Evolutionary conservation across 176 grass and related monocot genomes (phyloP).

Genomic region (Hyparrhenia diplandra): DNA sequence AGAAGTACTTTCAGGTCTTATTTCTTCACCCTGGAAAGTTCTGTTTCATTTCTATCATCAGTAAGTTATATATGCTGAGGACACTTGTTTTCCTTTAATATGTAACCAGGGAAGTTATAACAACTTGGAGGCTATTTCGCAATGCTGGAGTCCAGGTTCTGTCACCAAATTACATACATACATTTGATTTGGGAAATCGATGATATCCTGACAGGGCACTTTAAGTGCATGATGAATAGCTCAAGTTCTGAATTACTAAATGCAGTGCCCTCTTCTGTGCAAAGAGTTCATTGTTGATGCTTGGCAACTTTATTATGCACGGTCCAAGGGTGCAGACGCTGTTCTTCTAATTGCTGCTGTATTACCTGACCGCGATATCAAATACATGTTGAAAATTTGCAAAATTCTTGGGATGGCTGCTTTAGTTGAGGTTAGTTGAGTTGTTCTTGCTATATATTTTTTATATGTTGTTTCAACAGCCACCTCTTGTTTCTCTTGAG

Average conservation of each 20-base stretch:
- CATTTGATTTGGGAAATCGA: conserved; percentile 8
- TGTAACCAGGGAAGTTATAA: conserved; percentile 70
- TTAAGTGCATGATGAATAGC: conserved; percentile 32
- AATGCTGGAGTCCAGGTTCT: conserved; percentile 77
- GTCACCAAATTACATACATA: conserved; percentile 8
- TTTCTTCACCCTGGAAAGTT: not conserved
- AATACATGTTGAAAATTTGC: conserved; percentile 95
- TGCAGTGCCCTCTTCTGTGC: conserved; percentile 92
- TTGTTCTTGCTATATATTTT: not conserved
- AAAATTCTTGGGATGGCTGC: conserved; percentile 75
- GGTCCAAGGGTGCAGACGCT: conserved; percentile 87
- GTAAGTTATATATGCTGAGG: conserved; percentile 17
- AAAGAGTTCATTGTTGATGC: conserved; percentile 99
- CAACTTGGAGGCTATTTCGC: conserved; percentile 68
- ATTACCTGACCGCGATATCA: conserved; percentile 87
- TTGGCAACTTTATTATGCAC: conserved; percentile 94
- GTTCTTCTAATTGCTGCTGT: conserved; percentile 93
- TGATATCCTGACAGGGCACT: not conserved
- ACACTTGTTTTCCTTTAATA: conserved; percentile 19
- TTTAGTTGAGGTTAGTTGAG: conserved; percentile 76
- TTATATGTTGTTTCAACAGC: conserved; percentile 7
- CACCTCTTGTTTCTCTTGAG: not conserved
- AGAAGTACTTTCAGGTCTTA: conserved; percentile 90
- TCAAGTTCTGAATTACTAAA: conserved; percentile 34
- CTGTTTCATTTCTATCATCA: not conserved